Conservation (phyloP, 2,329 filamentous ascomycete genomes). For the Teratosphaeria destructans region DNA sequence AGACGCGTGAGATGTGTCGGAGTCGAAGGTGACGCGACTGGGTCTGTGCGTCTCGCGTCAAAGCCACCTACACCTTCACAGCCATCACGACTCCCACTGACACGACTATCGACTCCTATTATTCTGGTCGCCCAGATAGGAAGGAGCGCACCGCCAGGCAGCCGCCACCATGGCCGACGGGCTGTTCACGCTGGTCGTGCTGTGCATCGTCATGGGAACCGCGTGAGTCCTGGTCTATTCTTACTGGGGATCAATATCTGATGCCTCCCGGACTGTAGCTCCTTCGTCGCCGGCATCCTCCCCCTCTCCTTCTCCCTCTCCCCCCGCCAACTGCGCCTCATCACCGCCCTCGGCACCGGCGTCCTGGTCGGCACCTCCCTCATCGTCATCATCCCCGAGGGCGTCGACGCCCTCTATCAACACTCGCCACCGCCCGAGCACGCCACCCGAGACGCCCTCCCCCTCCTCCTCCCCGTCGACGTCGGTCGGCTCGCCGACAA, state of each 20-base stretch:
- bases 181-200: slow-evolving; percentile 52
- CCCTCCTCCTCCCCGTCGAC: not conserved
- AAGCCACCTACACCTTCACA: not conserved
- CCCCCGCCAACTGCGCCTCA: slow-evolving; percentile 72
- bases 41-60: not conserved
- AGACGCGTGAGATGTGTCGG: too few relatives aligned
- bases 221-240: slow-evolving; percentile 38
- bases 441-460: not conserved
- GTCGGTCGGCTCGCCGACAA: not conserved
- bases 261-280: slow-evolving; percentile 45
- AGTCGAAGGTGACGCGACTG: not conserved
- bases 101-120: too few relatives aligned
- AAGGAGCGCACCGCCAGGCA: not conserved
- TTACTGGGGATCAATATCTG: not conserved
- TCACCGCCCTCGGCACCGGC: slow-evolving; percentile 87
- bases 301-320: slow-evolving; percentile 83
- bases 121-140: not conserved
- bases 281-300: slow-evolving; percentile 83
- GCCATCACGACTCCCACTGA: not conserved
- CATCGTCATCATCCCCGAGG: slow-evolving; percentile 95
- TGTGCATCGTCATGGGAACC: slow-evolving; percentile 56
- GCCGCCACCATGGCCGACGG: slow-evolving; percentile 44
- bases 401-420: slow-evolving; percentile 74
- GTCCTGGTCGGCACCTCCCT: slow-evolving; percentile 90
- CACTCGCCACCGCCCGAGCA: not conserved